Evolutionary conservation across 1,284 basidiomycete species (phyloP).

Genomic region (Naganishia cerealis): DNA sequence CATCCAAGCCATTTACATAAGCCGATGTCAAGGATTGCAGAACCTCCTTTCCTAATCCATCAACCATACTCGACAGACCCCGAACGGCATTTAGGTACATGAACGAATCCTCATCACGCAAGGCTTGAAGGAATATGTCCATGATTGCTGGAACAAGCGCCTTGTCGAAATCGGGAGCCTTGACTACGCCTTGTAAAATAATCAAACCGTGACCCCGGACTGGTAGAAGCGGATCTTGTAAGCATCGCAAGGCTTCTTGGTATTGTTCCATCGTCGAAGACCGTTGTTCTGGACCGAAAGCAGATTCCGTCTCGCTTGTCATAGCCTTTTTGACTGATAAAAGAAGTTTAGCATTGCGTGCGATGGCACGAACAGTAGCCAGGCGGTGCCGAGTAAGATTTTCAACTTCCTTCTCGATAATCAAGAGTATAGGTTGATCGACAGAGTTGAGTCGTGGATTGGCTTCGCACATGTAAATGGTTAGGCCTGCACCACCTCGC

Average conservation of each 20-base stretch:
- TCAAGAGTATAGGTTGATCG: slow-evolving; percentile 65
- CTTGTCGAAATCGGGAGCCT: slow-evolving; percentile 45
- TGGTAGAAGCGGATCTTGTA: slow-evolving; percentile 91
- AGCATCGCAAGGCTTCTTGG: slow-evolving; percentile 78
- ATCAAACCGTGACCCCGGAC: slow-evolving; percentile 89
- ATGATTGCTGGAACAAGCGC: slow-evolving; percentile 78
- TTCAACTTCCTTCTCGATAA: slow-evolving; percentile 69
- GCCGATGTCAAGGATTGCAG: slow-evolving; percentile 65
- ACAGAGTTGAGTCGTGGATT: slow-evolving; percentile 67
- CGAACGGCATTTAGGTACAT: slow-evolving; percentile 91
- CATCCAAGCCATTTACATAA: slow-evolving; percentile 56
- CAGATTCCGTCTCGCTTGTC: slow-evolving; percentile 39
- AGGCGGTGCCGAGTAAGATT: slow-evolving; percentile 58
- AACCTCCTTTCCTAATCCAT: slow-evolving; percentile 70
- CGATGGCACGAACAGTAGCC: slow-evolving; percentile 61
- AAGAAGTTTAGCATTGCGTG: slow-evolving; percentile 75
- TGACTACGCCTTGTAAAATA: slow-evolving; percentile 73
- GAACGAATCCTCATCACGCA: slow-evolving; percentile 92
- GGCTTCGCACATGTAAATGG: slow-evolving; percentile 55
- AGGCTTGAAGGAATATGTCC: slow-evolving; percentile 78
- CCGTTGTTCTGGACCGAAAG: slow-evolving; percentile 39
- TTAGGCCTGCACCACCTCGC: background rate
- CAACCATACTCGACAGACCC: slow-evolving; percentile 78
- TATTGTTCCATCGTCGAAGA: slow-evolving; percentile 64
- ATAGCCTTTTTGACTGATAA: slow-evolving; percentile 70